Evolutionary conservation across 2,329 filamentous ascomycete genomes (phyloP).

Genomic region (Aspergillus sp.): DNA sequence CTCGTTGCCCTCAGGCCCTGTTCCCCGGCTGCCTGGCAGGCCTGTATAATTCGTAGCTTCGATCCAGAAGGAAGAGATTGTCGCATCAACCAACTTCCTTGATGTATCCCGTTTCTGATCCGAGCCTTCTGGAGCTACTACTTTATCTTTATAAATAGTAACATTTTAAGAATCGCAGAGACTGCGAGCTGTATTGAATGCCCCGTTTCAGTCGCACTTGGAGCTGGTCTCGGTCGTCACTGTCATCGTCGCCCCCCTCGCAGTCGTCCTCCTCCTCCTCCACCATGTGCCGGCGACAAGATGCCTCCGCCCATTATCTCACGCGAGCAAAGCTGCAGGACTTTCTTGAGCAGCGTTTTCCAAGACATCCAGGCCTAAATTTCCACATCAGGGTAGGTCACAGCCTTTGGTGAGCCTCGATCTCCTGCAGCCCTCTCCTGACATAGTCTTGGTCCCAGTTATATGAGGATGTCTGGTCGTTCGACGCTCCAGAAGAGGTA

Average conservation of each 20-base stretch:
- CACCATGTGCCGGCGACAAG: slow-evolving; percentile 19
- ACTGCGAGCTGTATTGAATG: slow-evolving; percentile 2
- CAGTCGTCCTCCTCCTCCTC: background rate
- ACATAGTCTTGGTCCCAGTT: slow-evolving; percentile 18
- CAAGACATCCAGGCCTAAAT: slow-evolving; percentile 23
- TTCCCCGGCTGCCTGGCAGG: background rate
- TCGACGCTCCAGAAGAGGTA: slow-evolving; percentile 27
- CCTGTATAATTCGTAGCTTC: slow-evolving; percentile 7
- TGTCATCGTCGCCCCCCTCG: slow-evolving; percentile 10
- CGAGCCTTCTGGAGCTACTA: background rate
- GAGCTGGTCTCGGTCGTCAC: slow-evolving; percentile 9
- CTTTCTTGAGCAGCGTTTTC: slow-evolving; percentile 27
- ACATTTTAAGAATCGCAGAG: background rate
- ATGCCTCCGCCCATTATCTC: slow-evolving; percentile 23
- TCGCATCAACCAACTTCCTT: slow-evolving; percentile 1
- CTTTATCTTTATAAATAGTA: slow-evolving; percentile 12
- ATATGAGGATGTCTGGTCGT: slow-evolving; percentile 24
- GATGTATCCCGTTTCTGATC: background rate
- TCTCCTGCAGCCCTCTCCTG: slow-evolving; percentile 1
- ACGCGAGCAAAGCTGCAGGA: slow-evolving; percentile 22
- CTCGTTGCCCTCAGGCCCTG: background rate
- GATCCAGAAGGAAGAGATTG: slow-evolving; percentile 5
- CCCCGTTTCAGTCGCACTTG: slow-evolving; percentile 7
- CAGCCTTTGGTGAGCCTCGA: background rate
- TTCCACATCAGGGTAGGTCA: slow-evolving; percentile 28